Conservation (phyloP, 2,329 filamentous ascomycete genomes). For the Meredithiella fracta region DNA sequence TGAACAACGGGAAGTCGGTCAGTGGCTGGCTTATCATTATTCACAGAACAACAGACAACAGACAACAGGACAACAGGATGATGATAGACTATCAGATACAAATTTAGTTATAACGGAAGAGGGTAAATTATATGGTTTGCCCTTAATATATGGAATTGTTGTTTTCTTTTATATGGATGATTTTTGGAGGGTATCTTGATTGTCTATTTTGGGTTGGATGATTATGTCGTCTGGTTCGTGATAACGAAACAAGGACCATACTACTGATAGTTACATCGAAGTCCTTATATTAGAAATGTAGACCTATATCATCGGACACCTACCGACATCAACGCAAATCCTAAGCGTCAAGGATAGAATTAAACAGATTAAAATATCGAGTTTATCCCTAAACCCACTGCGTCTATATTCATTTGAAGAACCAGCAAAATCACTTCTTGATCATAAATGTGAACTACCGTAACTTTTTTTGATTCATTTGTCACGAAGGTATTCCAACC, state of each 20-base stretch:
- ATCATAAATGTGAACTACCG: conserved; percentile 11
- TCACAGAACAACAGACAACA: background rate
- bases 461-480: conserved; percentile 15
- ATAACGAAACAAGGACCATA: too few species aligned
- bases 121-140: too few species aligned
- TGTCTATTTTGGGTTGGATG: too few species aligned
- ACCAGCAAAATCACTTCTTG: conserved; percentile 10
- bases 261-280: too few species aligned
- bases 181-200: too few species aligned
- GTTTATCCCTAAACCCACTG: conserved; percentile 11
- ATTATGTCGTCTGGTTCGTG: too few species aligned
- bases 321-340: background rate
- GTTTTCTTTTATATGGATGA: too few species aligned
- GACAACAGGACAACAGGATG: background rate
- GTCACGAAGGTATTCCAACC: conserved; percentile 14
- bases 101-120: background rate
- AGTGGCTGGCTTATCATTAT: background rate
- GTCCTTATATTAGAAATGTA: too few species aligned
- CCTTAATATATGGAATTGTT: too few species aligned
- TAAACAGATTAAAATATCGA: background rate
- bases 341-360: background rate
- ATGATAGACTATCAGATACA: background rate
- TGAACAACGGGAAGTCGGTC: too few species aligned
- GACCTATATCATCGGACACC: background rate
- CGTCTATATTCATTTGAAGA: conserved; percentile 7